Evolutionary conservation across 164 flowering plant genomes (phyloP).

Genomic region (Piper longum): DNA sequence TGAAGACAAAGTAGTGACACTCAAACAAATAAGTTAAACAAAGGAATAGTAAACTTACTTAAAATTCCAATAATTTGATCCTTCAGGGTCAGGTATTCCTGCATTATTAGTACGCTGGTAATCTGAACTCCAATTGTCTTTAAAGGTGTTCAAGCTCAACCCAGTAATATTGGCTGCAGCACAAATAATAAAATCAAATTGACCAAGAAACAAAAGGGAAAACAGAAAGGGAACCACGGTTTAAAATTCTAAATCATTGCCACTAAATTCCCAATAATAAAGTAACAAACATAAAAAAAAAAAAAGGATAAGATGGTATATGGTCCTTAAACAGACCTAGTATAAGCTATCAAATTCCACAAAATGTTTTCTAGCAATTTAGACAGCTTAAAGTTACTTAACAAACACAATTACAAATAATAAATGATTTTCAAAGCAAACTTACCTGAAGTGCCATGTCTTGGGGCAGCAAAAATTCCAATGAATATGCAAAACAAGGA

Average conservation of each 20-base stretch:
- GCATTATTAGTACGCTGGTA: constrained; percentile 75
- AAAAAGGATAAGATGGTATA: too few relatives aligned
- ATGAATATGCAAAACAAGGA: constrained; percentile 78
- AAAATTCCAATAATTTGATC: constrained; percentile 63
- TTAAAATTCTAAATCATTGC: too few relatives aligned
- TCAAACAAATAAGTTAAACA: not conserved
- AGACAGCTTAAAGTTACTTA: too few relatives aligned
- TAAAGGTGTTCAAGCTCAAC: constrained; percentile 57
- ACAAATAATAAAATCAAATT: constrained; percentile 4
- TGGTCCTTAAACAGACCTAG: too few relatives aligned
- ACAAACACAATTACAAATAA: not conserved
- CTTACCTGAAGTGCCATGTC: constrained; percentile 57
- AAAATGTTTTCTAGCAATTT: too few relatives aligned
- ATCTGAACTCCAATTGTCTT: constrained; percentile 75
- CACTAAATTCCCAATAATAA: too few relatives aligned
- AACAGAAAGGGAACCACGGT: not conserved
- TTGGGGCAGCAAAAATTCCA: constrained; percentile 54
- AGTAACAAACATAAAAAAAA: not conserved
- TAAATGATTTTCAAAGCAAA: constrained; percentile 1
- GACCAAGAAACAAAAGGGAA: not conserved
- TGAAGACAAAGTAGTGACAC: not conserved
- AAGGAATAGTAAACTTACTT: constrained; percentile 38
- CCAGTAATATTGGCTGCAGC: constrained; percentile 81
- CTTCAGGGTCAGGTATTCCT: constrained; percentile 84
- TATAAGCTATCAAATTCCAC: too few relatives aligned